These are phyloP conservation scores for Mallotus repandus DNA, from an alignment of 441 rosid species.

Conservation along the genomic window DNA sequence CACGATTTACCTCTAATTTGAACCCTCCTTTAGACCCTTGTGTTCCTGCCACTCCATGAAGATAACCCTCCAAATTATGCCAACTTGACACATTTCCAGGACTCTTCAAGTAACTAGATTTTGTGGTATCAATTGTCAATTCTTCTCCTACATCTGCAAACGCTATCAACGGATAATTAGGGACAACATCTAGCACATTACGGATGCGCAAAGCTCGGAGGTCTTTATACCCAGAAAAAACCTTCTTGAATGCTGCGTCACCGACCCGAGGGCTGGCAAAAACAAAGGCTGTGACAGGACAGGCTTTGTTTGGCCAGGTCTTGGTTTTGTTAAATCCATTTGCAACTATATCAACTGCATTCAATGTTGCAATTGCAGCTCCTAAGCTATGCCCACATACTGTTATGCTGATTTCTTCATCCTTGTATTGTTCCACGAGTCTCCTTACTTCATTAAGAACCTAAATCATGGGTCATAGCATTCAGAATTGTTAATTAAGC, in stretches of 20 bases:
- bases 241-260: conserved; percentile 47
- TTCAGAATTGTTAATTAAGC: neutral
- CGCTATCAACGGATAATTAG: conserved; percentile 60
- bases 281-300: conserved; percentile 64
- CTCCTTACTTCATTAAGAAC: conserved; percentile 63
- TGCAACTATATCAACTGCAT: conserved; percentile 63
- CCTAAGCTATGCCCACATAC: conserved; percentile 83
- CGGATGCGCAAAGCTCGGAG: conserved; percentile 50
- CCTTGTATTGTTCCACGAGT: conserved; percentile 57
- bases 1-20: conserved; percentile 56
- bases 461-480: conserved; percentile 23
- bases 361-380: conserved; percentile 75
- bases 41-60: conserved; percentile 86
- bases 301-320: conserved; percentile 28
- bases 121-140: conserved; percentile 52
- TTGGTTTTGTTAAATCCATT: conserved; percentile 56
- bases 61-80: conserved; percentile 66
- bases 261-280: conserved; percentile 87
- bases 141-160: conserved; percentile 79
- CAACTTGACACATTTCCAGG: conserved; percentile 44
- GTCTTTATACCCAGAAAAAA: conserved; percentile 41
- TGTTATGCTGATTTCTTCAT: conserved; percentile 75
- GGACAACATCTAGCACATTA: conserved; percentile 58
- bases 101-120: conserved; percentile 61
- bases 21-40: conserved; percentile 62